phyloP scores from a whole-genome alignment of 2,329 filamentous ascomycete genomes.

The Cordyceps fumosorosea region DNA sequence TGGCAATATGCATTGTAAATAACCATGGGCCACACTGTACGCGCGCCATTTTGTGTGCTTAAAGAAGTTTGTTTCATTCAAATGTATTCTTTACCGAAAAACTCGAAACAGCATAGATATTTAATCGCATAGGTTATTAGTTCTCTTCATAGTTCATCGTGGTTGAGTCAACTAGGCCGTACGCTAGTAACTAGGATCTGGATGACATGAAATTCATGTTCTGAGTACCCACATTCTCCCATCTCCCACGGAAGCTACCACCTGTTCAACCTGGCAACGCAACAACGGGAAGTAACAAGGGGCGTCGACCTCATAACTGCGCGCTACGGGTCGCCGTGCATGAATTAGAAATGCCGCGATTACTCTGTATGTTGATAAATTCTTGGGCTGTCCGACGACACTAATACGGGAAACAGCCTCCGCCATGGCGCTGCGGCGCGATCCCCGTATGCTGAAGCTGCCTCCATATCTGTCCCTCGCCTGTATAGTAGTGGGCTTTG shows the following conservation, averaged over 20 bases:
- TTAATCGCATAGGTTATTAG: too few species aligned
- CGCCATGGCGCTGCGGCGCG: constrained; percentile 65
- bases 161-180: neutral
- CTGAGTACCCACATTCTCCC: neutral
- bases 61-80: too few species aligned
- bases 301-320: neutral
- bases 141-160: too few species aligned
- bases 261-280: neutral
- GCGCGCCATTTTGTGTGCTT: neutral
- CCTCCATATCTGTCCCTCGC: constrained; percentile 83
- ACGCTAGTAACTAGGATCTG: neutral
- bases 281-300: neutral
- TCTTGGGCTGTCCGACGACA: neutral
- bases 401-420: constrained; percentile 36
- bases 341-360: constrained; percentile 40
- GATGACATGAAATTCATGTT: too few species aligned
- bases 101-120: too few species aligned
- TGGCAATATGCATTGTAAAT: neutral
- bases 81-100: too few species aligned
- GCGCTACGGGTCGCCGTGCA: neutral
- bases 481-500: constrained; percentile 76
- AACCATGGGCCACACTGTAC: neutral
- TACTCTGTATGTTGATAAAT: constrained; percentile 39
- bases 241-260: neutral
- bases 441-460: constrained; percentile 74